phyloP scores from a whole-genome alignment of 2,329 filamentous ascomycete species.

The Ascochyta koolunga region DNA sequence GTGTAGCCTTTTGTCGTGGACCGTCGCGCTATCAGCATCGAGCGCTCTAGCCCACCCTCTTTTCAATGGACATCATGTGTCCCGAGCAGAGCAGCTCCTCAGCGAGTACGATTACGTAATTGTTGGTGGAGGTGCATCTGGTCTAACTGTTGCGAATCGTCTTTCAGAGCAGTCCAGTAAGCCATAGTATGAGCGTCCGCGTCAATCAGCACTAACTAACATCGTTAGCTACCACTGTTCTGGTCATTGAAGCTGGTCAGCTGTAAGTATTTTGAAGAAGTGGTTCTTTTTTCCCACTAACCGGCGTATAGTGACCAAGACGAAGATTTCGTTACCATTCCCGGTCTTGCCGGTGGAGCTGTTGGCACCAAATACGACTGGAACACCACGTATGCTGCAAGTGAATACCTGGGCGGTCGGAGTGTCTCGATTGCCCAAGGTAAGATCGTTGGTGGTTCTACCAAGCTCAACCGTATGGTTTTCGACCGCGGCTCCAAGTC shows the following conservation, averaged over 20 bases:
- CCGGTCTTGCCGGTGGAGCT: slow-evolving; percentile 32
- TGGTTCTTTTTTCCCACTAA: background rate
- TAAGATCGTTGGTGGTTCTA: slow-evolving; percentile 32
- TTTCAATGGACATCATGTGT: slow-evolving; percentile 20
- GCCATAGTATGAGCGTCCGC: background rate
- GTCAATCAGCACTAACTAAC: background rate
- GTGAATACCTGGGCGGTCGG: slow-evolving; percentile 19
- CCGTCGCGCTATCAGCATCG: slow-evolving; percentile 21
- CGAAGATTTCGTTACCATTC: slow-evolving; percentile 31
- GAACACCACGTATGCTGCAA: slow-evolving; percentile 28
- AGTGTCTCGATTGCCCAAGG: slow-evolving; percentile 22
- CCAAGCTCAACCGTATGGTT: slow-evolving; percentile 49
- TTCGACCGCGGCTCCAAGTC: slow-evolving; percentile 36
- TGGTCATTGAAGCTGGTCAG: slow-evolving; percentile 32
- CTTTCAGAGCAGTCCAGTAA: slow-evolving; percentile 30
- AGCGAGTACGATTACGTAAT: slow-evolving; percentile 36
- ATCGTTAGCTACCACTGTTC: slow-evolving; percentile 22
- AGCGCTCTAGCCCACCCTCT: slow-evolving; percentile 24
- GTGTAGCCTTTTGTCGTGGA: slow-evolving; percentile 7
- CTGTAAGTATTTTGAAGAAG: slow-evolving; percentile 18
- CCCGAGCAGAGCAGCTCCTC: slow-evolving; percentile 20
- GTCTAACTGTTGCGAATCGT: slow-evolving; percentile 38
- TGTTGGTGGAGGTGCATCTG: slow-evolving; percentile 34
- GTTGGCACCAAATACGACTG: slow-evolving; percentile 35
- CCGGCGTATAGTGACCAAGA: slow-evolving; percentile 21